phyloP scores from a whole-genome alignment of 371 early-diverging fungal genomes.

The Mortierella sp. region DNA sequence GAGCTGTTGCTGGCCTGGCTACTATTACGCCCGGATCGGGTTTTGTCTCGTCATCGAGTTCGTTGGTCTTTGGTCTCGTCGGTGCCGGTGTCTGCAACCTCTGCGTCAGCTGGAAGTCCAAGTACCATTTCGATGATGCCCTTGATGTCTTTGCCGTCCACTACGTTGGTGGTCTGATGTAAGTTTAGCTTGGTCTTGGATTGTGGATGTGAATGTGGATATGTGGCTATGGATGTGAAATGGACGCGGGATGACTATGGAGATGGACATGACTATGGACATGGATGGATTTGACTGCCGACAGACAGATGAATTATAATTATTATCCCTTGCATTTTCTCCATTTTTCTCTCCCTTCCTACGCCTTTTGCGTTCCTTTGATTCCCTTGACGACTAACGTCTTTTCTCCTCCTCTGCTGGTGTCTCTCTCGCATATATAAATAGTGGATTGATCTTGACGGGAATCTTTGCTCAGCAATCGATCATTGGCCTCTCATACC shows the following conservation, averaged over 20 bases:
- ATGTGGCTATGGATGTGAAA: too few species aligned
- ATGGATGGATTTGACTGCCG: background rate
- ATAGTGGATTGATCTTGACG: constrained; percentile 83
- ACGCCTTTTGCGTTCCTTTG: constrained; percentile 15
- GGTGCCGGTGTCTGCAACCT: constrained; percentile 83
- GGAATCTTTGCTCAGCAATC: constrained; percentile 89
- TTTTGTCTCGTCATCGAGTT: constrained; percentile 85
- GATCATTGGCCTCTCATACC: constrained; percentile 76
- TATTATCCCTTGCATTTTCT: background rate
- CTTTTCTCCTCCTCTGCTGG: background rate
- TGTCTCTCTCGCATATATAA: constrained; percentile 57
- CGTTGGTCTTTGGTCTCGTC: constrained; percentile 83
- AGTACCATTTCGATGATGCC: constrained; percentile 89
- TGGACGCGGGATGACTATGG: too few species aligned
- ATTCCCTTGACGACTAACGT: constrained; percentile 64
- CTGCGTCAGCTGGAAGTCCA: constrained; percentile 81
- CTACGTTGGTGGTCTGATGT: constrained; percentile 87
- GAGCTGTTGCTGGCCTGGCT: constrained; percentile 91
- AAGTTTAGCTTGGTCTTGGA: background rate
- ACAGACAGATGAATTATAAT: too few species aligned
- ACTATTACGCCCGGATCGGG: constrained; percentile 94
- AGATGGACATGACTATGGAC: too few species aligned
- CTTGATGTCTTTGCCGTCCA: constrained; percentile 90
- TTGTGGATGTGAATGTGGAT: too few species aligned
- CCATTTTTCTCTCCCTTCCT: constrained; percentile 73